Conservation (phyloP, 2,329 filamentous ascomycete genomes). For the Cadophora sp. region DNA sequence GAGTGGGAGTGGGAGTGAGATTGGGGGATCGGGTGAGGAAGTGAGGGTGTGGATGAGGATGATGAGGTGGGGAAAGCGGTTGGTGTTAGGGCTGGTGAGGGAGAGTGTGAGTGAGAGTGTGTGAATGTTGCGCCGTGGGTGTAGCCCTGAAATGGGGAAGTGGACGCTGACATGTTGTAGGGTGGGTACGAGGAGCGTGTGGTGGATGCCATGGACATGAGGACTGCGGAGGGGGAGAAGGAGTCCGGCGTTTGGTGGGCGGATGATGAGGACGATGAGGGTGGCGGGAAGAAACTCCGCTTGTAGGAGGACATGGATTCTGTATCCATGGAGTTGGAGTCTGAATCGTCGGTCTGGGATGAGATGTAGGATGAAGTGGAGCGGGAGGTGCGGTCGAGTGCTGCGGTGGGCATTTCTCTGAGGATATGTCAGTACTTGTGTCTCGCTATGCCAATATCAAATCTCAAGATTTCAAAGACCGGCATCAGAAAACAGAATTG, state of each 20-base stretch:
- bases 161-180: slow-evolving; percentile 17
- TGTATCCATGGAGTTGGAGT: slow-evolving; percentile 12
- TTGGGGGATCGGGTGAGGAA: not conserved
- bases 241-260: slow-evolving; percentile 13
- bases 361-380: slow-evolving; percentile 28
- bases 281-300: slow-evolving; percentile 1
- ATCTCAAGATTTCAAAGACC: not conserved
- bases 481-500: not conserved
- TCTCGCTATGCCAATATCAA: not conserved
- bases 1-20: slow-evolving; percentile 4
- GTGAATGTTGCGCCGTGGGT: not conserved
- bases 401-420: slow-evolving; percentile 34
- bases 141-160: not conserved
- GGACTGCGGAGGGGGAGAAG: slow-evolving; percentile 33
- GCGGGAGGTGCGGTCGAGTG: slow-evolving; percentile 22
- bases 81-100: slow-evolving; percentile 5
- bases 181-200: slow-evolving; percentile 21
- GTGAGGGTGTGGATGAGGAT: not conserved
- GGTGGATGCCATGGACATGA: slow-evolving; percentile 32
- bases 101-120: not conserved
- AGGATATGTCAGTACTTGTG: not conserved
- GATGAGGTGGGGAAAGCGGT: not conserved
- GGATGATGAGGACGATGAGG: not conserved
- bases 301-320: slow-evolving; percentile 17
- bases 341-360: slow-evolving; percentile 21